These are phyloP conservation scores for Lyophyllum decastes DNA, from an alignment of 768 basidiomycete genomes.

Conservation along the genomic window DNA sequence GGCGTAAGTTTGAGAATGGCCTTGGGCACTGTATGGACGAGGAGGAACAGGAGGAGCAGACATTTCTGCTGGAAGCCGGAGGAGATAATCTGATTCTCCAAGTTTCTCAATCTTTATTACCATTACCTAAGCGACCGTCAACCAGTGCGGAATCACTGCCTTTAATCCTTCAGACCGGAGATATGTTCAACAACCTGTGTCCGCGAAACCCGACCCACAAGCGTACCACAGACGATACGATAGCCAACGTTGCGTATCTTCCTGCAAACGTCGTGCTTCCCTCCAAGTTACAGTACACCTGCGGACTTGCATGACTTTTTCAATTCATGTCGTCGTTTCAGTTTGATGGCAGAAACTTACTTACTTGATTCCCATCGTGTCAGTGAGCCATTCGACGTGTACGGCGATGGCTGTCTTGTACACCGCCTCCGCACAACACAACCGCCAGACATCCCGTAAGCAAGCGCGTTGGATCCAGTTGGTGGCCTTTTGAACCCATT, in stretches of 20 bases:
- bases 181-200: too few species aligned
- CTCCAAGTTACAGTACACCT: too few species aligned
- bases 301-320: too few species aligned
- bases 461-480: too few species aligned
- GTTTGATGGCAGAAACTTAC: not conserved
- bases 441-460: too few species aligned
- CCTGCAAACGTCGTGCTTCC: too few species aligned
- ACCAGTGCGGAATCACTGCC: not conserved
- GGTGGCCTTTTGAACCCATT: too few species aligned
- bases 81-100: slow-evolving; percentile 3
- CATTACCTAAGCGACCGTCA: not conserved
- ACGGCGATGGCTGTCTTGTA: not conserved
- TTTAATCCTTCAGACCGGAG: not conserved
- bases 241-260: too few species aligned
- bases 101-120: not conserved
- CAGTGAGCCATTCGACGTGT: not conserved
- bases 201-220: too few species aligned
- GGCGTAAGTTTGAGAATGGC: slow-evolving; percentile 3
- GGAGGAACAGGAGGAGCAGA: slow-evolving; percentile 31
- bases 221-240: too few species aligned
- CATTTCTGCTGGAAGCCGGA: slow-evolving; percentile 3
- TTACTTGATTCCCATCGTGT: not conserved
- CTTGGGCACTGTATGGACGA: slow-evolving; percentile 25
- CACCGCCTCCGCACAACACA: not conserved
- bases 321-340: not conserved